phyloP scores from a whole-genome alignment of 2,329 filamentous ascomycete genomes.

The Pseudogymnoascus sp. region DNA sequence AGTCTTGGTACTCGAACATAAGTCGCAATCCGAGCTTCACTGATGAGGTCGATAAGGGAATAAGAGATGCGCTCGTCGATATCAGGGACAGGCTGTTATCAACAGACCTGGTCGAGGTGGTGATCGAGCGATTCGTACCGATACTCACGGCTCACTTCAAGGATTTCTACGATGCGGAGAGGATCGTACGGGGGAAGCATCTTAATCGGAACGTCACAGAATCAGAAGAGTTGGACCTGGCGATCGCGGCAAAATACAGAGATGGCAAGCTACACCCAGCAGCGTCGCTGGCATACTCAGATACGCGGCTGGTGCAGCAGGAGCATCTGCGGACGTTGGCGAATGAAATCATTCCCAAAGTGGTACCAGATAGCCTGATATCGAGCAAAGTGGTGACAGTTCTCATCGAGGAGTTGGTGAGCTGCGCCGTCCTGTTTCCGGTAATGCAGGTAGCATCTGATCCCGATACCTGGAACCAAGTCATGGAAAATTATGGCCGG shows the following conservation, averaged over 20 bases:
- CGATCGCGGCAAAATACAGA: constrained; percentile 88
- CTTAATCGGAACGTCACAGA: constrained; percentile 86
- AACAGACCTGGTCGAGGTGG: constrained; percentile 75
- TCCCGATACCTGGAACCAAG: constrained; percentile 94
- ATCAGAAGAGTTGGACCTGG: constrained; percentile 89
- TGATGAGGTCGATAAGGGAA: constrained; percentile 75
- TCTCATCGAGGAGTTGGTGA: constrained; percentile 80
- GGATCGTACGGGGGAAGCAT: constrained; percentile 75
- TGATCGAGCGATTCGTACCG: constrained; percentile 76
- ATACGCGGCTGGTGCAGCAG: constrained; percentile 78
- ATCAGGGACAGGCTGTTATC: constrained; percentile 64
- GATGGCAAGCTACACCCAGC: constrained; percentile 84
- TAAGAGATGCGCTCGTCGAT: constrained; percentile 63
- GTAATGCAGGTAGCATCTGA: constrained; percentile 74
- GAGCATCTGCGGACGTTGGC: constrained; percentile 76
- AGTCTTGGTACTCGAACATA: constrained; percentile 81
- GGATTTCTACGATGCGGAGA: constrained; percentile 86
- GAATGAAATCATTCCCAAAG: constrained; percentile 59
- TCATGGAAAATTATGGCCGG: constrained; percentile 83
- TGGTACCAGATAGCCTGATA: constrained; percentile 66
- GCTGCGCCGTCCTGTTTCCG: constrained; percentile 82
- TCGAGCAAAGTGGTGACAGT: constrained; percentile 73
- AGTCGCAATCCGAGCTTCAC: constrained; percentile 71
- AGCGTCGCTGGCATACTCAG: constrained; percentile 71
- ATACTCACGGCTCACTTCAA: constrained; percentile 81